phyloP scores from a whole-genome alignment of 306 rosid genomes.

The Luffa aegyptiaca region DNA sequence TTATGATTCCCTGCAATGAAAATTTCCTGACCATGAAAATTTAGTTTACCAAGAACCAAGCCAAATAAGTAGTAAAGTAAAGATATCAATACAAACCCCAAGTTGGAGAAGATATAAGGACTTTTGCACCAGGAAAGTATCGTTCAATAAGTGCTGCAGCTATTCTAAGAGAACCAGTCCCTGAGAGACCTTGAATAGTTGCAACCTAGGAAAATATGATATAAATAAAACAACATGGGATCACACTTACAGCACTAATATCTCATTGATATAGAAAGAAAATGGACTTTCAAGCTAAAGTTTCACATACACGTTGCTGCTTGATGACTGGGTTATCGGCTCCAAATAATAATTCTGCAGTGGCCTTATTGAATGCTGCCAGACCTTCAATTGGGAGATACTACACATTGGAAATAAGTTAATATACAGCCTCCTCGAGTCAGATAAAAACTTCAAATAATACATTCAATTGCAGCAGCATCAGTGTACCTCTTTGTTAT shows the following conservation, averaged over 20 bases:
- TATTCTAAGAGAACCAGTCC: conserved; percentile 92
- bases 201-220: conserved; percentile 50
- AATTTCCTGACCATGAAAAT: not conserved
- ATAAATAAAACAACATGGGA: not conserved
- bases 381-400: conserved; percentile 97
- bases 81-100: conserved; percentile 57
- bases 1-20: conserved; percentile 79
- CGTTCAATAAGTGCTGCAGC: conserved; percentile 84
- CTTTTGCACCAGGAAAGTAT: conserved; percentile 82
- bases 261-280: not conserved
- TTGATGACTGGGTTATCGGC: conserved; percentile 69
- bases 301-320: conserved; percentile 54
- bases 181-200: conserved; percentile 94
- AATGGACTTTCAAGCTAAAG: not conserved
- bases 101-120: conserved; percentile 86
- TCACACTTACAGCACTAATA: not conserved
- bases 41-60: conserved; percentile 14
- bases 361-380: conserved; percentile 92
- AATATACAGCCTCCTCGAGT: conserved; percentile 14
- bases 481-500: conserved; percentile 79
- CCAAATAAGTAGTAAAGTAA: conserved; percentile 9
- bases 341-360: conserved; percentile 83
- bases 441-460: conserved; percentile 9
- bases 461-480: conserved; percentile 3
- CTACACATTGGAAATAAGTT: conserved; percentile 29